These are phyloP conservation scores for Globisporangium parvum DNA, from an alignment of 352 stramenopile genomes.

Conservation along the genomic window DNA sequence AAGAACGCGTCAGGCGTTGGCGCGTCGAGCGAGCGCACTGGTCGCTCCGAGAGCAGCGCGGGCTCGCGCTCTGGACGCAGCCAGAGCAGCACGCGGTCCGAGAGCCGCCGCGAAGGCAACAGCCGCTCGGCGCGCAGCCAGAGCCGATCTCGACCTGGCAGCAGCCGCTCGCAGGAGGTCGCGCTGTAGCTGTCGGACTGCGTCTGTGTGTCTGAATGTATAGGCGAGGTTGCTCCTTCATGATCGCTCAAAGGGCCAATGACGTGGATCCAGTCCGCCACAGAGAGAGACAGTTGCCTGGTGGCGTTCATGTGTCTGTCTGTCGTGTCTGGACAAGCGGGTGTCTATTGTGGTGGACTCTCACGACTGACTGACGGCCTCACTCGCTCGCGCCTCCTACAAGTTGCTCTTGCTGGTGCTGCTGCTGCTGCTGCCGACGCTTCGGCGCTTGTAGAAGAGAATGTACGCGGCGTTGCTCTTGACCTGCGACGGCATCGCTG, in stretches of 20 bases:
- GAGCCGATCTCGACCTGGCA: conserved; percentile 17
- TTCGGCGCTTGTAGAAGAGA: conserved; percentile 84
- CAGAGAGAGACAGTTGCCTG: no score
- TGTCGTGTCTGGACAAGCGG: neutral
- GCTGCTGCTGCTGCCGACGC: conserved; percentile 13
- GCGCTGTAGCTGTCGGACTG: conserved; percentile 11
- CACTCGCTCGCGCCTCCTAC: neutral
- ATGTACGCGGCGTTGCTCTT: conserved; percentile 85
- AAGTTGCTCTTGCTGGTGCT: neutral
- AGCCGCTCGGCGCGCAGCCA: conserved; percentile 15
- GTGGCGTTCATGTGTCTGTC: no score
- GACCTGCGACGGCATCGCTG: conserved; percentile 46
- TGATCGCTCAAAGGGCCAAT: neutral
- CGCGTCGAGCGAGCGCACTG: conserved; percentile 4
- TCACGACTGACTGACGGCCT: neutral
- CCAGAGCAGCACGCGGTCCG: conserved; percentile 8
- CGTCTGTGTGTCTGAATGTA: no score
- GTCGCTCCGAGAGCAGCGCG: conserved; percentile 9
- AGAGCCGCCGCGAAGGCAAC: conserved; percentile 10
- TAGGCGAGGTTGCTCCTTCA: no score
- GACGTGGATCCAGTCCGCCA: neutral
- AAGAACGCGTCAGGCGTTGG: conserved; percentile 41
- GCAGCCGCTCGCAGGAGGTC: conserved; percentile 22
- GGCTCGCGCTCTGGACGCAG: conserved; percentile 6
- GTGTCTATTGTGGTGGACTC: neutral